Evolutionary conservation across 73 alveolate genomes (phyloP), one percentile per base, ranked within the genome.

Genomic region (Paramecium tetraurelia): DNA sequence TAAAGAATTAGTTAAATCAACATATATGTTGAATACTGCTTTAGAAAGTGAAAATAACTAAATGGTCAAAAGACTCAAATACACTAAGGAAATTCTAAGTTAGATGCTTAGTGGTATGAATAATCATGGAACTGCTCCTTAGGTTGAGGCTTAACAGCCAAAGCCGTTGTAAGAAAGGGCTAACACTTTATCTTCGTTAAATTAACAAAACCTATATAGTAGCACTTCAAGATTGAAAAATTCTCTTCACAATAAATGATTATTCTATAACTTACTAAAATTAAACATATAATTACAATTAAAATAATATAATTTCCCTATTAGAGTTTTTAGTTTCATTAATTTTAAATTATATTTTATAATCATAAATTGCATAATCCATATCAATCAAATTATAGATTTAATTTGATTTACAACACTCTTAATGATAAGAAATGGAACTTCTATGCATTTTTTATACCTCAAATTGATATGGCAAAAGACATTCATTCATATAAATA

Each of bases 1-100:
- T 93, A 98, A 98, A 92, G 96, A 96, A 96, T 99, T 99, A 50
- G 99, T 96, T 86, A 96, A 96, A 93, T 76, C 85, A 20, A 90
- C 97, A 16, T 94, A 85, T 95, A 98, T 98, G 44, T 92, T 98
- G 40, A 93, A 94, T 18, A 92, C 96, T n/a, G 99, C 99, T 58
- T 93, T 98, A 93, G 99, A 98, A 58, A 92, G 97, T 40, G 93
- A 96, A 10, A 98, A 98, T 93, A 85, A 83, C 58, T 99, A 98
- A 93, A 97, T 98, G 99, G 98, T 96, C 38, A 97, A 97, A 95
- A 94, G 99, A 92, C 96, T 98, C 40, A 97, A 96, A 93, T 98
- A 98, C 92, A 96, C 99, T 14, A 97, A 98, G 80, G 98, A 96
- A 84, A 96, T 98, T 4, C 16, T 72, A n/a, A 72, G 86, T 72